A percentile compares a stretch with the other conserved stretches of the same genome.
phyloP scores from a whole-genome alignment of 495 filamentous ascomycete genomes.

The Podospora australis region DNA sequence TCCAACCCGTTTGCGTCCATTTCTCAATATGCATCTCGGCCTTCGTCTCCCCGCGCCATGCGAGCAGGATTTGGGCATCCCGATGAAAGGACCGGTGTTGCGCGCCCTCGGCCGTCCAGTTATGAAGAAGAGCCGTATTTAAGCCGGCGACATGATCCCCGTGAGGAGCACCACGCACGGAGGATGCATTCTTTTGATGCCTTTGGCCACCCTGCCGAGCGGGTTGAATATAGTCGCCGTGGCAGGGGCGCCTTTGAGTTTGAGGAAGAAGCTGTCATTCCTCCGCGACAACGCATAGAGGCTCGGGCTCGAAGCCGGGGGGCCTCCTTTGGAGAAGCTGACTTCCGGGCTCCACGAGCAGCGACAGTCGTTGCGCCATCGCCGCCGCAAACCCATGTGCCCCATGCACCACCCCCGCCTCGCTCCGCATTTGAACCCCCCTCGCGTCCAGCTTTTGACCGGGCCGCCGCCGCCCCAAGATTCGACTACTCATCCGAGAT shows the following conservation, averaged over 20 bases:
- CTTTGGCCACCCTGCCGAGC: slow-evolving; percentile 35
- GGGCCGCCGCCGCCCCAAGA: slow-evolving; percentile 19
- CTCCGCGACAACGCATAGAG: slow-evolving; percentile 28
- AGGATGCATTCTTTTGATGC: slow-evolving; percentile 42
- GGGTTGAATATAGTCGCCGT: slow-evolving; percentile 14
- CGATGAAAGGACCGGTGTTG: slow-evolving; percentile 5
- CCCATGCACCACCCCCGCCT: slow-evolving; percentile 28
- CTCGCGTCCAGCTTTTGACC: slow-evolving; percentile 28
- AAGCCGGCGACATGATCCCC: slow-evolving; percentile 47
- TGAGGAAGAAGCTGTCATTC: slow-evolving; percentile 33
- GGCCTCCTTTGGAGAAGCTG: slow-evolving; percentile 29
- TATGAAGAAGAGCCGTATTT: slow-evolving; percentile 50
- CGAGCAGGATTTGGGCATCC: slow-evolving; percentile 18
- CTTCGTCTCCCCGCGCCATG: slow-evolving; percentile 23
- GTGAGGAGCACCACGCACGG: slow-evolving; percentile 51
- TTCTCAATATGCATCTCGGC: slow-evolving; percentile 11
- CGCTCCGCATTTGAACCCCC: slow-evolving; percentile 22
- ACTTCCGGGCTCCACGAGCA: slow-evolving; percentile 36
- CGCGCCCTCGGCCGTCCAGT: slow-evolving; percentile 32
- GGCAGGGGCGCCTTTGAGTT: slow-evolving; percentile 8
- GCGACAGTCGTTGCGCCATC: slow-evolving; percentile 34
- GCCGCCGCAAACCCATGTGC: slow-evolving; percentile 20
- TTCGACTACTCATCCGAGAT: slow-evolving; percentile 32
- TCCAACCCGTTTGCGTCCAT: slow-evolving; percentile 6
- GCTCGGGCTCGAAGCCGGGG: slow-evolving; percentile 5